Evolutionary conservation across 352 stramenopile genomes (phyloP).

Genomic region (Phytophthora aleatoria): DNA sequence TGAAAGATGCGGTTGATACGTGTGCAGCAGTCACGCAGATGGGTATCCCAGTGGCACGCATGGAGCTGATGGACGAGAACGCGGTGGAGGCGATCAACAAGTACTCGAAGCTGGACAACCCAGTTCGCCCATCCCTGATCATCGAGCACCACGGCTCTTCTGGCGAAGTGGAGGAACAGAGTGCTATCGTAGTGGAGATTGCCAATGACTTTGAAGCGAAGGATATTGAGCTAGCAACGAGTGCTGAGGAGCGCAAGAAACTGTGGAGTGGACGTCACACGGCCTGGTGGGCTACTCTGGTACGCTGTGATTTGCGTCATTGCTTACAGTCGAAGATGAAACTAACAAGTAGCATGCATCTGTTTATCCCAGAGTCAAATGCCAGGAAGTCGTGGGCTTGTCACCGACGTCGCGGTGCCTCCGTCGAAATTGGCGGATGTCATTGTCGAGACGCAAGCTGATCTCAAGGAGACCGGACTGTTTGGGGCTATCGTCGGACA

Average conservation of each 20-base stretch:
- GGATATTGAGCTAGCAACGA: constrained; percentile 74
- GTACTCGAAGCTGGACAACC: constrained; percentile 78
- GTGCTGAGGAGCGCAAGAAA: constrained; percentile 73
- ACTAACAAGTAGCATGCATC: neutral
- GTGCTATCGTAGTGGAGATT: constrained; percentile 82
- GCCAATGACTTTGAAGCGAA: constrained; percentile 78
- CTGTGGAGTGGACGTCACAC: constrained; percentile 81
- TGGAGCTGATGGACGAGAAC: constrained; percentile 86
- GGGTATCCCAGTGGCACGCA: constrained; percentile 84
- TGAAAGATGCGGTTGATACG: constrained; percentile 84
- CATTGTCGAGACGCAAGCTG: constrained; percentile 90
- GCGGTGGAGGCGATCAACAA: constrained; percentile 79
- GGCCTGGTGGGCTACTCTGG: constrained; percentile 82
- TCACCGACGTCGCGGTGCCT: constrained; percentile 97
- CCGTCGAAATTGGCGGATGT: constrained; percentile 92
- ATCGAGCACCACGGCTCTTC: constrained; percentile 91
- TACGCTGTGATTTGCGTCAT: constrained; percentile 28
- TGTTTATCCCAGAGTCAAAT: constrained; percentile 56
- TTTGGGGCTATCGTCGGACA: constrained; percentile 92
- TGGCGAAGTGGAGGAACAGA: constrained; percentile 86
- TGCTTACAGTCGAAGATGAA: neutral
- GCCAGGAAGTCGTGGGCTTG: constrained; percentile 75
- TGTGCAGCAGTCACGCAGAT: constrained; percentile 83
- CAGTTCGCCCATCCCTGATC: constrained; percentile 90
- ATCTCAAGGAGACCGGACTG: constrained; percentile 86